Conservation (phyloP, 192 early-diverging fungal genomes). For the Umbelopsis isabellina region DNA sequence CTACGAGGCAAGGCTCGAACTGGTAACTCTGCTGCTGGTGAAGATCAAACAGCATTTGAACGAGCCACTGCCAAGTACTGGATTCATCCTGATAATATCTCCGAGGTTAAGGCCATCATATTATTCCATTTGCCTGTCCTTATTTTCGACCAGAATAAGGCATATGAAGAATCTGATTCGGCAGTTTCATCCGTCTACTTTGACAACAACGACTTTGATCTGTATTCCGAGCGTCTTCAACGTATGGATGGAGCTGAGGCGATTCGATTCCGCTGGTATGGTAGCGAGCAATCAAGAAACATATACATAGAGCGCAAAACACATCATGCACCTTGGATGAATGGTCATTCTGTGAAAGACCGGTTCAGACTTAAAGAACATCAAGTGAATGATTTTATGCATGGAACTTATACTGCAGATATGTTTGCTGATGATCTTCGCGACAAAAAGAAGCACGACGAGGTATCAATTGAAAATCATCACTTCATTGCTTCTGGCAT, state of each 20-base stretch:
- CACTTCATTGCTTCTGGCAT: slow-evolving; percentile 78
- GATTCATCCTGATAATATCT: slow-evolving; percentile 96
- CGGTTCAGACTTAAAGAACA: slow-evolving; percentile 93
- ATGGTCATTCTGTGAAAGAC: slow-evolving; percentile 69
- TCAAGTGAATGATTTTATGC: slow-evolving; percentile 80
- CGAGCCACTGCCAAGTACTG: slow-evolving; percentile 84
- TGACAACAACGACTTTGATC: slow-evolving; percentile 89
- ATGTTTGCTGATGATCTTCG: slow-evolving; percentile 71
- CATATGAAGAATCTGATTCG: slow-evolving; percentile 81
- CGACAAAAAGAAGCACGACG: slow-evolving; percentile 61
- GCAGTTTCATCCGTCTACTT: slow-evolving; percentile 95
- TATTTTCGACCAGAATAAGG: slow-evolving; percentile 79
- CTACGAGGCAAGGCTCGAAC: slow-evolving; percentile 33
- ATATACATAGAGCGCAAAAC: slow-evolving; percentile 43
- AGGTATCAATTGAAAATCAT: slow-evolving; percentile 51
- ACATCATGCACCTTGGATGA: slow-evolving; percentile 45
- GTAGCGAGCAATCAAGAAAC: slow-evolving; percentile 31
- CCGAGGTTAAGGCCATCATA: slow-evolving; percentile 92
- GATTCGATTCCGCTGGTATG: slow-evolving; percentile 96
- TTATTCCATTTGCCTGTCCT: slow-evolving; percentile 91
- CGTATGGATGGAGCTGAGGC: slow-evolving; percentile 88
- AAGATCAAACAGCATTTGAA: slow-evolving; percentile 41
- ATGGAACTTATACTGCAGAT: slow-evolving; percentile 68
- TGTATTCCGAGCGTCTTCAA: slow-evolving; percentile 87
- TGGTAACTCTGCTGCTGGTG: slow-evolving; percentile 24